A percentile compares a stretch with the other conserved stretches of the same genome.
Conservation (phyloP, 2,329 filamentous ascomycete genomes). For the Fusarium falciforme region DNA sequence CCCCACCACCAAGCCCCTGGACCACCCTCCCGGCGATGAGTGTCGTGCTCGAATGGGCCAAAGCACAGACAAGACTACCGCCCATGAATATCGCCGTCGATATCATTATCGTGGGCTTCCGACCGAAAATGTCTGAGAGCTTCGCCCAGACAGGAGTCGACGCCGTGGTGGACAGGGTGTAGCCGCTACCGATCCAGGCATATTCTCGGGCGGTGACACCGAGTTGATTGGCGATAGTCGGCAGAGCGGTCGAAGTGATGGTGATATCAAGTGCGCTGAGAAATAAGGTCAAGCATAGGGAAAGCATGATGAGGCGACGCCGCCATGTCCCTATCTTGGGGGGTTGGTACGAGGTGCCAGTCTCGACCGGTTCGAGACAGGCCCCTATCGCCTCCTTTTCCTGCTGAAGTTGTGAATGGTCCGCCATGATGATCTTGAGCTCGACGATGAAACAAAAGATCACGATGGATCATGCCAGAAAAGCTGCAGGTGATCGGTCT, state of each 20-base stretch:
- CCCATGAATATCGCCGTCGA: conserved; percentile 60
- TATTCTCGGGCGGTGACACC: conserved; percentile 38
- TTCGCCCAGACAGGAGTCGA: conserved; percentile 55
- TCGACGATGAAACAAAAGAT: neutral
- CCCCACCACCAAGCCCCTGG: conserved; percentile 38
- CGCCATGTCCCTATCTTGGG: conserved; percentile 34
- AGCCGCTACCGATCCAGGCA: conserved; percentile 44
- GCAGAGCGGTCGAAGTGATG: conserved; percentile 44
- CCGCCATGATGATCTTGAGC: conserved; percentile 9
- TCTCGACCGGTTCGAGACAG: conserved; percentile 33
- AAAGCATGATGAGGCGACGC: conserved; percentile 37
- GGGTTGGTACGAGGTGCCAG: conserved; percentile 33
- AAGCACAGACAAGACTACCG: conserved; percentile 64
- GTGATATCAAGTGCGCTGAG: conserved; percentile 44
- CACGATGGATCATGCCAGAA: neutral
- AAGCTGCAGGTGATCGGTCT: neutral
- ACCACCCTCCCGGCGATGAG: conserved; percentile 60
- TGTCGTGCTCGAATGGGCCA: conserved; percentile 54
- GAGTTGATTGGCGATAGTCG: conserved; percentile 40
- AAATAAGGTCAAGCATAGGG: conserved; percentile 42
- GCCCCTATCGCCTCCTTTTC: conserved; percentile 15
- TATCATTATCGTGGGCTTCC: conserved; percentile 54
- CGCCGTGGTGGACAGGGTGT: conserved; percentile 40
- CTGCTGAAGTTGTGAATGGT: conserved; percentile 11
- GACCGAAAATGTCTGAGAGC: conserved; percentile 62